phyloP scores from a whole-genome alignment of 495 filamentous ascomycete genomes.

The Penicilliopsis zonata region DNA sequence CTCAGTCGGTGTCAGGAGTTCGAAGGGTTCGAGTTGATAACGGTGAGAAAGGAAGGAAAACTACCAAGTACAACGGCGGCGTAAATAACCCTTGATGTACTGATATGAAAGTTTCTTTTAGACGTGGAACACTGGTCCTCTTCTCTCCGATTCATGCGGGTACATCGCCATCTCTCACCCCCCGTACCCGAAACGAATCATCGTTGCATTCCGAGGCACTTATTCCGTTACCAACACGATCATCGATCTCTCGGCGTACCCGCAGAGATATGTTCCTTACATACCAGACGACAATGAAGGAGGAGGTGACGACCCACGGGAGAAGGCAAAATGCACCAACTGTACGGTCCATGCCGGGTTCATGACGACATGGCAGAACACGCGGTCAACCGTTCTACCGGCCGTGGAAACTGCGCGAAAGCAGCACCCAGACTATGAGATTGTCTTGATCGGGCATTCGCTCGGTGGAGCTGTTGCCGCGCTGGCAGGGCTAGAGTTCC shows the following conservation, averaged over 20 bases:
- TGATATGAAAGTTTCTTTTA: too few relatives aligned
- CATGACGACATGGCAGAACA: slow-evolving; percentile 66
- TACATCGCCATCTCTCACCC: slow-evolving; percentile 79
- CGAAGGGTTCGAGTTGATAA: slow-evolving; percentile 61
- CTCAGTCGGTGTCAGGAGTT: slow-evolving; percentile 76
- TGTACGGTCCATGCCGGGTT: slow-evolving; percentile 94
- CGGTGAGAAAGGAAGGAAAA: slow-evolving; percentile 26
- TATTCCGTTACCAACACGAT: slow-evolving; percentile 88
- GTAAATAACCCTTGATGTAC: too few relatives aligned
- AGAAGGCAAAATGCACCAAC: slow-evolving; percentile 45
- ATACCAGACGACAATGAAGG: slow-evolving; percentile 29
- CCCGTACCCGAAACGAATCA: slow-evolving; percentile 46
- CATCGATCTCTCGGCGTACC: slow-evolving; percentile 73
- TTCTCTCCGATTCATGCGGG: slow-evolving; percentile 85
- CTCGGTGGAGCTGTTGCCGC: slow-evolving; percentile 87
- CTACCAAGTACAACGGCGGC: too few relatives aligned
- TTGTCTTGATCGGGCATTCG: slow-evolving; percentile 80
- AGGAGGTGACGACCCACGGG: slow-evolving; percentile 2
- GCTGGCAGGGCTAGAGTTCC: slow-evolving; percentile 70
- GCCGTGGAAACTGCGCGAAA: slow-evolving; percentile 39
- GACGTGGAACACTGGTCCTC: slow-evolving; percentile 83
- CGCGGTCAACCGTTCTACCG: slow-evolving; percentile 50
- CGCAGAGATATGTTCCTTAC: slow-evolving; percentile 85
- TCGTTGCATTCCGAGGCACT: slow-evolving; percentile 91
- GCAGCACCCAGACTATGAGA: slow-evolving; percentile 54